These are phyloP conservation scores for Crucihimalaya himalaica DNA, from an alignment of 345 rosid species.

Conservation along the genomic window DNA sequence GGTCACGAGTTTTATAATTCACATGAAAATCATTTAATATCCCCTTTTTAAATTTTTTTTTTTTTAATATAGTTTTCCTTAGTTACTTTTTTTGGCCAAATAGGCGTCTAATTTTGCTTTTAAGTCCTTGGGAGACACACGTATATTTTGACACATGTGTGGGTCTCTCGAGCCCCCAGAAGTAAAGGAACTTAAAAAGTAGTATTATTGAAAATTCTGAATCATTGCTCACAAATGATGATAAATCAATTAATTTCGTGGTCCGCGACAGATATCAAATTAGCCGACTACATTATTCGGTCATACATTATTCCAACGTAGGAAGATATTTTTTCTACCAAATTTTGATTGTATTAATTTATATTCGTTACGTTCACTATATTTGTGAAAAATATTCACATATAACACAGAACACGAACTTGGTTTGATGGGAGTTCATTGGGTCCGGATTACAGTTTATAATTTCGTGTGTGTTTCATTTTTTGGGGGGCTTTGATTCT, in stretches of 20 bases:
- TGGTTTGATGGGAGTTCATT: too few relatives aligned
- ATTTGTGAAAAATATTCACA: not conserved
- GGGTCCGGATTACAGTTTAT: too few relatives aligned
- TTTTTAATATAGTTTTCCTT: not conserved
- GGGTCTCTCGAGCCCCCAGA: constrained; percentile 33
- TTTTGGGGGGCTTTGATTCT: too few relatives aligned
- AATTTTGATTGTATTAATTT: not conserved
- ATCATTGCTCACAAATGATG: constrained; percentile 13
- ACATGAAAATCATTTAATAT: constrained; percentile 37
- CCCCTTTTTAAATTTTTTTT: not conserved
- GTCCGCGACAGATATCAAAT: constrained; percentile 12
- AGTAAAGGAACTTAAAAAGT: constrained; percentile 25
- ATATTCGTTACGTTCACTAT: not conserved
- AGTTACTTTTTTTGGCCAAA: constrained; percentile 1
- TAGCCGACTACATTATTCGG: constrained; percentile 33
- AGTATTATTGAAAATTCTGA: not conserved
- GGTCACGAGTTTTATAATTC: constrained; percentile 35
- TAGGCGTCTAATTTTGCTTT: not conserved
- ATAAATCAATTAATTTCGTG: not conserved
- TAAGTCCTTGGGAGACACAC: constrained; percentile 24
- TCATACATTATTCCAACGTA: constrained; percentile 18
- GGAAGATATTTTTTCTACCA: constrained; percentile 12
- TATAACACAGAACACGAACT: not conserved
- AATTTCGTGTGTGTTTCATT: too few relatives aligned
- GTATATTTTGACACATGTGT: constrained; percentile 39